Evolutionary conservation across 352 stramenopile species (phyloP), one percentile per base, ranked within the genome.

Genomic region (Plasmopara halstedii): DNA sequence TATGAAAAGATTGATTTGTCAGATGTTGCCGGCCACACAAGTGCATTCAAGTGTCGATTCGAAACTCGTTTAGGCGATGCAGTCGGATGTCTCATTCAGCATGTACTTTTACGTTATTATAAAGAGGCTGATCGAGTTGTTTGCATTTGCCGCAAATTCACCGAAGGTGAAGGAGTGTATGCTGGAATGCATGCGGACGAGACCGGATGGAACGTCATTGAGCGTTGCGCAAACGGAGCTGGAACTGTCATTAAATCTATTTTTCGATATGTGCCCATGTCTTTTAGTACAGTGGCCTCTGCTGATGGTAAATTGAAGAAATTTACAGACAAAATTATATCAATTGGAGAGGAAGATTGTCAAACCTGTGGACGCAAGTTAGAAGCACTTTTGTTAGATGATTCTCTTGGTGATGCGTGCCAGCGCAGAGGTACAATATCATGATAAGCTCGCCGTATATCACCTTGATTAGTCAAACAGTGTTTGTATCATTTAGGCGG

Each of bases 161-260:
- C 57, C 0, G 61, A 81, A 39, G 64, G 64, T 6, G 63, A 70
- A 21, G 46, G 62, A n/a, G 42, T 25, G 22, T 60, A 61, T 13
- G 62, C 62, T 45, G 62, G 59, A 0, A 68, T 80, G 58, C 70
- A 70, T 42, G 67, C 67, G 23, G 69, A 84, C 22, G 67, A 85
- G 23, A 85, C 69, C 0, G 69, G 69, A 6, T 85, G 73, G 73
- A 67, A 61, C 17, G 44, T 65, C 14, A 19, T 68, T 14, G 49
- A 46, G 2, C 50, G 50, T 1, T 44, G 22, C 9, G 19, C 21
- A 13, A 39, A 40, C 8, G 54, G 48, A 2, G 21, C 31, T 0
- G 45, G 45, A 0, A 64, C 56, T 7, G 0, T 42, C 10, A 46
- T 64, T 39, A 41, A 64, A 29, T 60, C 56, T 1, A 29, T 56